A percentile compares a stretch with the other conserved stretches of the same genome.
phyloP scores from a whole-genome alignment of 169 alveolate species.

The Sarcocystis neurona region DNA sequence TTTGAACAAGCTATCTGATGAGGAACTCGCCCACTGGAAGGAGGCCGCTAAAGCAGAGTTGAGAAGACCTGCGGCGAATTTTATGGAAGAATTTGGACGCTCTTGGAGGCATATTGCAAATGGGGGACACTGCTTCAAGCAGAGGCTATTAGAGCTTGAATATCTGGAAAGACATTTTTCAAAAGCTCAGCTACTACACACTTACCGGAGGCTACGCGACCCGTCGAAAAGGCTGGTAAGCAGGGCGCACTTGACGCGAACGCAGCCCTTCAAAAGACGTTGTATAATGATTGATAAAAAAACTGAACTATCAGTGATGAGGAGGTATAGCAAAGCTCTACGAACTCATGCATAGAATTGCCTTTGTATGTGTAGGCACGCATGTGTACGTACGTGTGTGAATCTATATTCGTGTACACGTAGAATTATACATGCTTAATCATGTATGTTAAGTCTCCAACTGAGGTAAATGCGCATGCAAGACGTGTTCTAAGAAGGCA shows the following conservation, averaged over 20 bases:
- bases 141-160: constrained; percentile 39
- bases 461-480: too few relatives aligned
- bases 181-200: constrained; percentile 46
- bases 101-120: constrained; percentile 54
- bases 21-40: constrained; percentile 61
- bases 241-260: not conserved
- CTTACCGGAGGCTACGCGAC: constrained; percentile 50
- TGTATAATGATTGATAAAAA: too few relatives aligned
- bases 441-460: too few relatives aligned
- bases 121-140: constrained; percentile 60
- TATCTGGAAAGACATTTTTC: constrained; percentile 50
- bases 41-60: constrained; percentile 58
- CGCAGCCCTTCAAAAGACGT: too few relatives aligned
- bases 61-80: constrained; percentile 40
- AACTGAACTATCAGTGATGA: too few relatives aligned
- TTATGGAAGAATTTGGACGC: constrained; percentile 53
- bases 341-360: too few relatives aligned
- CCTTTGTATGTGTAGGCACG: too few relatives aligned
- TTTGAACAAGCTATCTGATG: constrained; percentile 52
- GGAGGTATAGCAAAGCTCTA: too few relatives aligned
- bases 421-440: too few relatives aligned
- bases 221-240: constrained; percentile 60
- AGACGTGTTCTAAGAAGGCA: too few relatives aligned
- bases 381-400: too few relatives aligned
- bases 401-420: too few relatives aligned